Percentiles rank a stretch among this genome's conserved stretches.
These are phyloP conservation scores for Hypoxylon subgilvum DNA, from an alignment of 495 filamentous ascomycete genomes.

Conservation along the genomic window DNA sequence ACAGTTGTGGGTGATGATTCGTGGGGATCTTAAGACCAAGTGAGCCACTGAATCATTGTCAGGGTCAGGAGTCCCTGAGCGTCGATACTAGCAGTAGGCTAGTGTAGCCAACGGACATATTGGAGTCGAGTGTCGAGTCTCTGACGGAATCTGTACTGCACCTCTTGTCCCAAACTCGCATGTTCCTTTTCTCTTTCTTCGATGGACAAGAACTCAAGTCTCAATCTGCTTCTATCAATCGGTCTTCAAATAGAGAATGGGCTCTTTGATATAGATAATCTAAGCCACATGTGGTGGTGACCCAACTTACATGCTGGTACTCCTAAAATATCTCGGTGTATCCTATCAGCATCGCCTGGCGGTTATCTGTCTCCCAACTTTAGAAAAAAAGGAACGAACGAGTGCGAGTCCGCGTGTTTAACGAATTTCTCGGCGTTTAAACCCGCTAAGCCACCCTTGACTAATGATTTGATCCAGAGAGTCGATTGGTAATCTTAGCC, in stretches of 20 bases:
- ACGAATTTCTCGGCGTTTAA: slow-evolving; percentile 24
- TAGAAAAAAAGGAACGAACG: slow-evolving; percentile 20
- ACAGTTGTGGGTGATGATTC: slow-evolving; percentile 20
- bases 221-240: background rate
- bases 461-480: slow-evolving; percentile 8
- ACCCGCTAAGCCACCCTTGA: slow-evolving; percentile 22
- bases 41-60: slow-evolving; percentile 26
- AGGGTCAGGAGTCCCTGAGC: slow-evolving; percentile 22
- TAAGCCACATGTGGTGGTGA: slow-evolving; percentile 22
- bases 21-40: background rate
- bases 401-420: slow-evolving; percentile 27
- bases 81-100: slow-evolving; percentile 15
- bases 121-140: background rate
- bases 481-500: slow-evolving; percentile 31
- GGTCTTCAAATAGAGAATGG: background rate
- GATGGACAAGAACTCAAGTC: background rate
- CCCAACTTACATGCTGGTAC: slow-evolving; percentile 8
- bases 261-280: slow-evolving; percentile 4
- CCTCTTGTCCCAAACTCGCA: slow-evolving; percentile 18
- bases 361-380: slow-evolving; percentile 17
- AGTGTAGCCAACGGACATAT: slow-evolving; percentile 9
- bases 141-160: slow-evolving; percentile 6
- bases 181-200: slow-evolving; percentile 9
- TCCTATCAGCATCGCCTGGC: slow-evolving; percentile 11
- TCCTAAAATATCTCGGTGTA: slow-evolving; percentile 28